A percentile compares a stretch with the other conserved stretches of the same genome.
phyloP scores from a whole-genome alignment of 2,329 filamentous ascomycete genomes.

The Pestalotiopsis sp. region DNA sequence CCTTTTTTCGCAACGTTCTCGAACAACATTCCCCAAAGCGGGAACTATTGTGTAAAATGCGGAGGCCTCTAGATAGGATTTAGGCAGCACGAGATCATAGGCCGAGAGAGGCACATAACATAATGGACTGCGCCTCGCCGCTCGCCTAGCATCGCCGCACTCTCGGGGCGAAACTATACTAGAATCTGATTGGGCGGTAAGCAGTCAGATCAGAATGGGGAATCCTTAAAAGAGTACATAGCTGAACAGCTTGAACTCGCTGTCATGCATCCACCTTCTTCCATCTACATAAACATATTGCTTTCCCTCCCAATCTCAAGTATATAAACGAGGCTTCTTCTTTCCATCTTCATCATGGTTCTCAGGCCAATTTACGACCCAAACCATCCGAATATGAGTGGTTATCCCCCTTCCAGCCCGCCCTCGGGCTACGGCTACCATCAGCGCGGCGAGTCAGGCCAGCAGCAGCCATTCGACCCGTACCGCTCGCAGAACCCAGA shows the following conservation, averaged over 20 bases:
- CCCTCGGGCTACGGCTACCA: background rate
- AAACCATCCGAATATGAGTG: background rate
- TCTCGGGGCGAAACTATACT: background rate
- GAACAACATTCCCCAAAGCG: background rate
- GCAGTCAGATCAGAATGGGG: background rate
- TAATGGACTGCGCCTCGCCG: background rate
- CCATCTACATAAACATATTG: background rate
- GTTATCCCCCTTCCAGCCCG: background rate
- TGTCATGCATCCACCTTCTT: background rate
- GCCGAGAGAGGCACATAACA: background rate
- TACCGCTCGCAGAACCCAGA: background rate
- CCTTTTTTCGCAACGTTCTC: background rate
- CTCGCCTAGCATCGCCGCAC: slow-evolving; percentile 1
- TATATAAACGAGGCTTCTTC: background rate
- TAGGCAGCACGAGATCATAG: slow-evolving; percentile 1
- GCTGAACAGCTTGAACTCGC: background rate
- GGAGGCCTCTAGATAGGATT: slow-evolving; percentile 4
- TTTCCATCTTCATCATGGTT: slow-evolving; percentile 2
- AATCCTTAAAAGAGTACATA: background rate
- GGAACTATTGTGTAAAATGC: background rate
- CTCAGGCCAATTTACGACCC: background rate
- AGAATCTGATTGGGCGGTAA: background rate
- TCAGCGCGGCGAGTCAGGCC: background rate
- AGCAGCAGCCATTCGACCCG: background rate
- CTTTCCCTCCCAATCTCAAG: background rate